A percentile compares a stretch with the other conserved stretches of the same genome.
Evolutionary conservation across 192 early-diverging fungal genomes (phyloP).

Genomic region (Coemansia interrupta): DNA sequence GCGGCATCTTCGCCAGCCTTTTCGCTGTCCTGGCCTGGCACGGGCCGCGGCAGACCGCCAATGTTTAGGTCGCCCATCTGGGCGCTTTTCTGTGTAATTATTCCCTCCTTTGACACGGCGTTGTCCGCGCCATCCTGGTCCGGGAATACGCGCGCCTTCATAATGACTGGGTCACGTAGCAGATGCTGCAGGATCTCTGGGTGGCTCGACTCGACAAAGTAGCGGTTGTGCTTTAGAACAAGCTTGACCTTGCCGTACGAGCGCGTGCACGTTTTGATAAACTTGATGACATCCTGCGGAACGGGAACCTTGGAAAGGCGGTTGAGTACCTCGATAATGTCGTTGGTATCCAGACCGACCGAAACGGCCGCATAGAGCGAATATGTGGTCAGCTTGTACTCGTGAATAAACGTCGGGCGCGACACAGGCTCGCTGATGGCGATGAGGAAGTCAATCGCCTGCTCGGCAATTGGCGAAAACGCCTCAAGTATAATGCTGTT

Average conservation of each 20-base stretch:
- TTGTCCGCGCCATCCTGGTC: slow-evolving; percentile 35
- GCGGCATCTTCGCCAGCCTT: background rate
- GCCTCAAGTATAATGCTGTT: slow-evolving; percentile 90
- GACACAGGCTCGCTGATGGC: slow-evolving; percentile 94
- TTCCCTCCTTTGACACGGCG: slow-evolving; percentile 40
- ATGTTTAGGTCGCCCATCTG: slow-evolving; percentile 66
- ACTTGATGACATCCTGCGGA: slow-evolving; percentile 68
- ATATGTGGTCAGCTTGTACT: slow-evolving; percentile 93
- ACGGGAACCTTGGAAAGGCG: slow-evolving; percentile 85
- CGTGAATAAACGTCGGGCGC: slow-evolving; percentile 60
- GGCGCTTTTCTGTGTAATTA: slow-evolving; percentile 60
- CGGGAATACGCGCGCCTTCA: slow-evolving; percentile 60
- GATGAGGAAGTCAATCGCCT: slow-evolving; percentile 93
- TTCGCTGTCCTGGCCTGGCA: slow-evolving; percentile 2
- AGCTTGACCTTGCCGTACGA: slow-evolving; percentile 96
- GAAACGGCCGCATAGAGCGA: slow-evolving; percentile 98
- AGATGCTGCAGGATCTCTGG: slow-evolving; percentile 76
- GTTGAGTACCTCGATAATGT: slow-evolving; percentile 87
- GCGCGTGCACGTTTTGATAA: slow-evolving; percentile 77
- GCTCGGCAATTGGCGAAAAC: slow-evolving; percentile 93
- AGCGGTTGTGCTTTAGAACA: slow-evolving; percentile 90
- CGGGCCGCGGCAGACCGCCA: slow-evolving; percentile 59
- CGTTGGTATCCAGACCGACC: slow-evolving; percentile 86
- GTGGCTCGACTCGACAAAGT: slow-evolving; percentile 88
- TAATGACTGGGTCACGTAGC: slow-evolving; percentile 72